Evolutionary conservation across 192 early-diverging fungal genomes (phyloP).

Genomic region (Entrophospora sp.): DNA sequence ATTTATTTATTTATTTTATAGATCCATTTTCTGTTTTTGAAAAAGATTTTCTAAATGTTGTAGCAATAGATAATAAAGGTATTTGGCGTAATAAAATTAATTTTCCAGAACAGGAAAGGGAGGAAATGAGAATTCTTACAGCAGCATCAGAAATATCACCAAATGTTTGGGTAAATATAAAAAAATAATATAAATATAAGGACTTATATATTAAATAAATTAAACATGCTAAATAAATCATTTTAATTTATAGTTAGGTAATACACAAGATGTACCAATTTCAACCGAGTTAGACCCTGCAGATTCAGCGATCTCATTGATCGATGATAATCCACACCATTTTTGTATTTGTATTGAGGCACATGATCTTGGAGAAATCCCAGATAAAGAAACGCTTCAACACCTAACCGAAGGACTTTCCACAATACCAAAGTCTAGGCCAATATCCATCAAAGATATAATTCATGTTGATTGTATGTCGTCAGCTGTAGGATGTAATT

Average conservation of each 20-base stretch:
- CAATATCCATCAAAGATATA: conserved; percentile 9
- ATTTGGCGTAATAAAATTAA: conserved; percentile 33
- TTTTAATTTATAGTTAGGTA: conserved; percentile 27
- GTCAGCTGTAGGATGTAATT: conserved; percentile 16
- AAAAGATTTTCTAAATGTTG: conserved; percentile 30
- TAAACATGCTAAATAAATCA: neutral
- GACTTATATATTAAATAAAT: too few species aligned
- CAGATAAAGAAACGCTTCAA: conserved; percentile 23
- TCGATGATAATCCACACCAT: conserved; percentile 29
- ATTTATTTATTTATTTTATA: conserved; percentile 8
- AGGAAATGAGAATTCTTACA: conserved; percentile 42
- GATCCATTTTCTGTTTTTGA: conserved; percentile 36
- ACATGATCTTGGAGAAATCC: conserved; percentile 40
- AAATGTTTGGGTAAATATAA: conserved; percentile 44
- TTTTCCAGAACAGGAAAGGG: conserved; percentile 41
- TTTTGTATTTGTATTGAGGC: conserved; percentile 41
- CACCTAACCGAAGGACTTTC: conserved; percentile 25
- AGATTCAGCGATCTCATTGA: conserved; percentile 18
- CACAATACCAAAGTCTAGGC: neutral
- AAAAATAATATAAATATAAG: too few species aligned
- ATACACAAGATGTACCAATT: conserved; percentile 35
- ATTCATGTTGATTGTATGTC: conserved; percentile 32
- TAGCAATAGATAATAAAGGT: conserved; percentile 27
- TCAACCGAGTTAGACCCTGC: conserved; percentile 12
- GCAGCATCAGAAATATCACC: conserved; percentile 35